Conservation (phyloP, 2,329 filamentous ascomycete genomes). For the Dactylellina sp. region DNA sequence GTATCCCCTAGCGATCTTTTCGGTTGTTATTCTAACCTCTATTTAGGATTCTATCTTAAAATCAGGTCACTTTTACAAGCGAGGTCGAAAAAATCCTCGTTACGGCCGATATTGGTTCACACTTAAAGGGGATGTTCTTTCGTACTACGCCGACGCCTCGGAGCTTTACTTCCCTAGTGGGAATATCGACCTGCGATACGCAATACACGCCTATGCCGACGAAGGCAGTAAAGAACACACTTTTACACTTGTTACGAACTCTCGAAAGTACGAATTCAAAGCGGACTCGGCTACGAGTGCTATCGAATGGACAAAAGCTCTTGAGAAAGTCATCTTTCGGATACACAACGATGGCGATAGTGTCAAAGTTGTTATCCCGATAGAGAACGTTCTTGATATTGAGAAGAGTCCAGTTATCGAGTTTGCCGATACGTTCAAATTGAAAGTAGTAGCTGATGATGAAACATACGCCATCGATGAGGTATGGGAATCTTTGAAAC, state of each 20-base stretch:
- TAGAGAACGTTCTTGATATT: conserved; percentile 88
- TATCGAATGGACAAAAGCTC: conserved; percentile 93
- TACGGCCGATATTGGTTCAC: conserved; percentile 94
- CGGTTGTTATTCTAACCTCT: conserved; percentile 58
- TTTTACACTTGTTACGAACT: conserved; percentile 84
- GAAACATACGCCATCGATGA: conserved; percentile 97
- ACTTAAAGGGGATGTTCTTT: conserved; percentile 88
- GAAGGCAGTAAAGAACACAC: conserved; percentile 78
- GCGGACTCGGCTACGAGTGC: conserved; percentile 89
- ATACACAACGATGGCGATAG: conserved; percentile 97
- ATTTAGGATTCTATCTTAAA: conserved; percentile 78
- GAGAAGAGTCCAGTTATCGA: conserved; percentile 92
- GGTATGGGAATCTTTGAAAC: conserved; percentile 66
- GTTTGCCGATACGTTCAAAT: conserved; percentile 92
- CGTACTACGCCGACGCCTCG: conserved; percentile 85
- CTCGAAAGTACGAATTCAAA: conserved; percentile 85
- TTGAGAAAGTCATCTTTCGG: conserved; percentile 94
- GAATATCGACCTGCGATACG: conserved; percentile 91
- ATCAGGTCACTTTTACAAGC: conserved; percentile 88
- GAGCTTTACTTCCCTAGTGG: conserved; percentile 92
- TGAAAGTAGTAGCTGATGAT: conserved; percentile 90
- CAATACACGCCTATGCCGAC: conserved; percentile 82
- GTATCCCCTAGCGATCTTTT: neutral
- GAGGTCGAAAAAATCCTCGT: conserved; percentile 85
- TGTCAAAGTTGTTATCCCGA: conserved; percentile 92